phyloP scores from a whole-genome alignment of 2,329 filamentous ascomycete genomes.

The Arachnomyces sp. region DNA sequence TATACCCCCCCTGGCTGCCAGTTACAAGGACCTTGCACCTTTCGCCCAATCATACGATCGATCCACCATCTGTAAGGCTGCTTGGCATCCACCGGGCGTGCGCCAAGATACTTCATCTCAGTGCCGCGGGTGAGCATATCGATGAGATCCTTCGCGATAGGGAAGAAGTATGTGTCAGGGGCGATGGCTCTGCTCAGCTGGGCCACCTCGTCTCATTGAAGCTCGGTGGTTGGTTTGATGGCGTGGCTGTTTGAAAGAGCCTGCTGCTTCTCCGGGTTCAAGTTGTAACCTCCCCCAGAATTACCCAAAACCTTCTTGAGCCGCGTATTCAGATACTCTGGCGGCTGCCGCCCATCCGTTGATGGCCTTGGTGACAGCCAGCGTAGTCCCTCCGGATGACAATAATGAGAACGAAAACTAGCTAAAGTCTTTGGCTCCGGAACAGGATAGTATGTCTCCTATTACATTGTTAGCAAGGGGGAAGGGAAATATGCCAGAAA shows the following conservation, averaged over 20 bases:
- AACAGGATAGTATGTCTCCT: no score
- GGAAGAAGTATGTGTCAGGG: slow-evolving; percentile 19
- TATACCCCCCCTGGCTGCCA: slow-evolving; percentile 7
- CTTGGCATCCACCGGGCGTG: slow-evolving; percentile 14
- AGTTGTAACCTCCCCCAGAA: no score
- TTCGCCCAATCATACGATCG: slow-evolving; percentile 20
- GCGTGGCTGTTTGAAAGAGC: slow-evolving; percentile 5
- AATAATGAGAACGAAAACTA: no score
- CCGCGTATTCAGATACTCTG: no score
- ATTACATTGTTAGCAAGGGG: no score
- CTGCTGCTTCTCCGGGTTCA: no score
- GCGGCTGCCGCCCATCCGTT: no score
- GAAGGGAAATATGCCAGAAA: no score
- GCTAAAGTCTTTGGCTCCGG: no score
- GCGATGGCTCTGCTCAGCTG: slow-evolving; percentile 13
- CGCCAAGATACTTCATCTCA: slow-evolving; percentile 16
- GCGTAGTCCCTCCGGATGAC: no score
- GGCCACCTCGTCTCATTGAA: slow-evolving; percentile 10
- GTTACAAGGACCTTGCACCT: slow-evolving; percentile 13
- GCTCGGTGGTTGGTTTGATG: slow-evolving; percentile 14
- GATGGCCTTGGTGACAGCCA: no score
- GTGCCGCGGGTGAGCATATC: slow-evolving; percentile 16
- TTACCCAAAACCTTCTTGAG: no score
- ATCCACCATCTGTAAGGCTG: slow-evolving; percentile 19
- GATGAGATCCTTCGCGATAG: slow-evolving; percentile 15